Evolutionary conservation across 176 grass and related monocot species (phyloP).

Genomic region (Carex myosuroides): DNA sequence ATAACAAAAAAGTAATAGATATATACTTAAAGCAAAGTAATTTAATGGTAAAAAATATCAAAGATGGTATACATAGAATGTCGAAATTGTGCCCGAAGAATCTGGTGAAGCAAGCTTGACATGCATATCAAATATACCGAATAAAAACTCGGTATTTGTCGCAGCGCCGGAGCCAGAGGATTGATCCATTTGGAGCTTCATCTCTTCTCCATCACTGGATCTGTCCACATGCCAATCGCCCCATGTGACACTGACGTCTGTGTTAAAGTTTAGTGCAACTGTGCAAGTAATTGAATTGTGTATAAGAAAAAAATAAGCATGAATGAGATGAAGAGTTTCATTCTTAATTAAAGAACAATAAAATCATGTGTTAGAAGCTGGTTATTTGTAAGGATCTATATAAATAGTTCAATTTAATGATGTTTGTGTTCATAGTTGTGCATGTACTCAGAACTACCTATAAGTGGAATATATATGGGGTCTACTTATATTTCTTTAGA

Average conservation of each 20-base stretch:
- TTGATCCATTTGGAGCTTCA: conserved; percentile 26
- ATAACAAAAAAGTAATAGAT: not conserved
- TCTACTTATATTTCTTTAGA: not conserved
- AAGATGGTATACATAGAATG: conserved; percentile 22
- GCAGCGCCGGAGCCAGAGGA: conserved; percentile 11
- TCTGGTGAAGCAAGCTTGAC: conserved; percentile 22
- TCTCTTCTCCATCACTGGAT: conserved; percentile 10
- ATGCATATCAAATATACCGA: conserved; percentile 29
- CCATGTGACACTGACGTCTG: conserved; percentile 20
- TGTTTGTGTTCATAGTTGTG: not conserved
- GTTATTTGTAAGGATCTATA: not conserved
- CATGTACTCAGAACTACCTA: not conserved
- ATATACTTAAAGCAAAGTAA: not conserved
- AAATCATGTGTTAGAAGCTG: not conserved
- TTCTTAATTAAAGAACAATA: not conserved
- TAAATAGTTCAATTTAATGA: not conserved
- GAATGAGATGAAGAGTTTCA: not conserved
- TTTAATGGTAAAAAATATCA: not conserved
- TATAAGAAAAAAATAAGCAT: conserved; percentile 10
- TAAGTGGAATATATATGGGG: conserved; percentile 1
- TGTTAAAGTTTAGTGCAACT: conserved; percentile 18
- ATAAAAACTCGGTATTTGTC: conserved; percentile 16
- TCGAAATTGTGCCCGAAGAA: conserved; percentile 19
- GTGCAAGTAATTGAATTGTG: conserved; percentile 7
- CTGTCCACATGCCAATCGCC: not conserved